These are phyloP conservation scores for Collybia sp. DNA, from an alignment of 768 basidiomycete species.

Conservation along the genomic window DNA sequence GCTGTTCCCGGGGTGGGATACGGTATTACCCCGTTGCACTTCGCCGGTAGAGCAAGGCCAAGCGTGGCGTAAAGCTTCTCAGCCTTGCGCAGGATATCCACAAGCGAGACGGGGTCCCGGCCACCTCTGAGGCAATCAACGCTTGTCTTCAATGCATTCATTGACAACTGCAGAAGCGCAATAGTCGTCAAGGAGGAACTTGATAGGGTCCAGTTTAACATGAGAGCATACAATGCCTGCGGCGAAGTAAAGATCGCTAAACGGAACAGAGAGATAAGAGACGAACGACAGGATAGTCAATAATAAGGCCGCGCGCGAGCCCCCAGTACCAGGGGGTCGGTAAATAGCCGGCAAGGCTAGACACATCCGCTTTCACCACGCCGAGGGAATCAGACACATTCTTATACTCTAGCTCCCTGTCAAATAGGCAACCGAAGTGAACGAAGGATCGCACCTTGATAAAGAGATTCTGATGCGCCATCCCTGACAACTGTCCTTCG, in stretches of 20 bases:
- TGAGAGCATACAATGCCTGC: constrained; percentile 18
- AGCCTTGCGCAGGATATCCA: constrained; percentile 12
- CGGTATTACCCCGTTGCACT: neutral
- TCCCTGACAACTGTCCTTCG: constrained; percentile 31
- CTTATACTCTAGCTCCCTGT: constrained; percentile 27
- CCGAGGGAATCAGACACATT: constrained; percentile 25
- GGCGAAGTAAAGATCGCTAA: neutral
- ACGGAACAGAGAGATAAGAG: neutral
- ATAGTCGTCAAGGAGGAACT: constrained; percentile 25
- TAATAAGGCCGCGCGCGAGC: constrained; percentile 18
- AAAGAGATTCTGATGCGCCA: constrained; percentile 23
- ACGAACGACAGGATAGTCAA: constrained; percentile 31
- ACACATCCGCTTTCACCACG: constrained; percentile 19
- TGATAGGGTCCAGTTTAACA: constrained; percentile 16
- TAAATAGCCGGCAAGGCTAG: constrained; percentile 20
- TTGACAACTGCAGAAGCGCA: constrained; percentile 27
- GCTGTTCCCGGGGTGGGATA: constrained; percentile 8
- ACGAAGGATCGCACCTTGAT: constrained; percentile 18
- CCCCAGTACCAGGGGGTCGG: constrained; percentile 36
- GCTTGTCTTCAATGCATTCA: constrained; percentile 1
- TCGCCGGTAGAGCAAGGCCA: constrained; percentile 1
- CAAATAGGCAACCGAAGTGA: neutral
- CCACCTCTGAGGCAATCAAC: constrained; percentile 10
- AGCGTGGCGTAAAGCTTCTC: constrained; percentile 14
- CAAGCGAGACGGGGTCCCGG: constrained; percentile 6